phyloP scores from a whole-genome alignment of 2,329 filamentous ascomycete species.

The Fusarium chuoi region DNA sequence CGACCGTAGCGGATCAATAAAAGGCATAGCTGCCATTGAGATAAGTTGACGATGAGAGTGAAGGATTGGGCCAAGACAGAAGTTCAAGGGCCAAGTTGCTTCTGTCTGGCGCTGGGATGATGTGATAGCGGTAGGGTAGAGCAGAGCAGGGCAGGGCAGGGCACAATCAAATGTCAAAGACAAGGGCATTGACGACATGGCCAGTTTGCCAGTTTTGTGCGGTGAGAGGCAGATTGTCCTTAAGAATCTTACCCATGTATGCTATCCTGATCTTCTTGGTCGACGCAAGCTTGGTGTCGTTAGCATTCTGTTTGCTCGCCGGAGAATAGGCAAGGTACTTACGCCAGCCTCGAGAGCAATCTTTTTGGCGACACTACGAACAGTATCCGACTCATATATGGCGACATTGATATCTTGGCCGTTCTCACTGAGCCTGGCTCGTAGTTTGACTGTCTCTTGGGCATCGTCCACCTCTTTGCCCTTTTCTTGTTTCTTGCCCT shows the following conservation, averaged over 20 bases:
- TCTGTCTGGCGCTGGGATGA: no score
- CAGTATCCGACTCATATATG: conserved; percentile 69
- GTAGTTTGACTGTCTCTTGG: conserved; percentile 66
- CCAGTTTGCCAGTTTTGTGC: conserved; percentile 80
- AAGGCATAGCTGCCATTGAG: neutral
- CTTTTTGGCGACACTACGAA: conserved; percentile 70
- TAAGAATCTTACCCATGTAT: conserved; percentile 84
- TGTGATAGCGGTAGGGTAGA: neutral
- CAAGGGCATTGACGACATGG: conserved; percentile 80
- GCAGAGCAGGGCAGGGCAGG: neutral
- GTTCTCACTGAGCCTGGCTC: conserved; percentile 73
- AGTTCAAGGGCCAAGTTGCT: neutral
- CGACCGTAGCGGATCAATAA: conserved; percentile 10
- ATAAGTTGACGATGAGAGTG: neutral
- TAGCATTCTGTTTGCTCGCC: neutral
- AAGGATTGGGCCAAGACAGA: neutral
- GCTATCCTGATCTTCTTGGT: conserved; percentile 74
- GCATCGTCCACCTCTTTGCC: conserved; percentile 66
- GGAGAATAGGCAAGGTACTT: conserved; percentile 47
- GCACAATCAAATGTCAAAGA: conserved; percentile 62
- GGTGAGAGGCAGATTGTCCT: conserved; percentile 71
- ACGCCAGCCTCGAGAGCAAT: conserved; percentile 73
- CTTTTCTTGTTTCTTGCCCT: conserved; percentile 64
- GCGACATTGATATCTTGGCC: conserved; percentile 70
- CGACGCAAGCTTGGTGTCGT: conserved; percentile 61